Conservation (phyloP, 345 rosid genomes). For the Gossypium turneri region DNA sequence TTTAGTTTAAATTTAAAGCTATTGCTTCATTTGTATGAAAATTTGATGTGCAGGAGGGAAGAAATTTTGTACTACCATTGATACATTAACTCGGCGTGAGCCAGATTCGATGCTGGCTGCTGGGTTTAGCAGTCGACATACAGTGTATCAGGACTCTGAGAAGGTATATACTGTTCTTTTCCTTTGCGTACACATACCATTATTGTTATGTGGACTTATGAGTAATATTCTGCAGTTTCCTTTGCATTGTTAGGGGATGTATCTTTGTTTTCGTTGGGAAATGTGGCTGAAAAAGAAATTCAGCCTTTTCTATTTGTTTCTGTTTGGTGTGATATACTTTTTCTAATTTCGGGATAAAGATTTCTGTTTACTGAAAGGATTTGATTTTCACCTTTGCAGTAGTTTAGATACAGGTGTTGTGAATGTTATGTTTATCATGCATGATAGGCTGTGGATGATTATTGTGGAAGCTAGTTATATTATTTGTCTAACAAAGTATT, state of each 20-base stretch:
- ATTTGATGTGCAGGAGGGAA: conserved; percentile 56
- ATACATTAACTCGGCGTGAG: conserved; percentile 83
- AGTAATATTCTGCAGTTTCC: not conserved
- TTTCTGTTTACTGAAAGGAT: not conserved
- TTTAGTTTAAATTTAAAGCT: not conserved
- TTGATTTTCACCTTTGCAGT: not conserved
- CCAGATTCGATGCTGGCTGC: conserved; percentile 95
- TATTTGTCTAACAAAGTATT: not conserved
- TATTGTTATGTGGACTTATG: not conserved
- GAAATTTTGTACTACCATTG: conserved; percentile 71
- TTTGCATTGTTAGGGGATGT: not conserved
- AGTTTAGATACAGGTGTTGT: not conserved
- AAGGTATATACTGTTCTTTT: conserved; percentile 31
- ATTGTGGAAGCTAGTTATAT: not conserved
- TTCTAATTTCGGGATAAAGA: not conserved
- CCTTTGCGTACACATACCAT: not conserved
- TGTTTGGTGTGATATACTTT: not conserved
- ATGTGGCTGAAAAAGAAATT: not conserved
- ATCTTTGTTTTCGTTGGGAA: not conserved
- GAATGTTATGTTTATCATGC: not conserved
- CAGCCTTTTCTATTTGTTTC: not conserved
- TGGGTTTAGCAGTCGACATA: conserved; percentile 84
- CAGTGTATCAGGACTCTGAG: conserved; percentile 48
- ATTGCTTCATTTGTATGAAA: not conserved
- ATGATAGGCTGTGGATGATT: not conserved